Evolutionary conservation across 179 eudicot genomes (phyloP), one percentile per base, ranked within the genome.

Genomic region (Dionaea muscipula): DNA sequence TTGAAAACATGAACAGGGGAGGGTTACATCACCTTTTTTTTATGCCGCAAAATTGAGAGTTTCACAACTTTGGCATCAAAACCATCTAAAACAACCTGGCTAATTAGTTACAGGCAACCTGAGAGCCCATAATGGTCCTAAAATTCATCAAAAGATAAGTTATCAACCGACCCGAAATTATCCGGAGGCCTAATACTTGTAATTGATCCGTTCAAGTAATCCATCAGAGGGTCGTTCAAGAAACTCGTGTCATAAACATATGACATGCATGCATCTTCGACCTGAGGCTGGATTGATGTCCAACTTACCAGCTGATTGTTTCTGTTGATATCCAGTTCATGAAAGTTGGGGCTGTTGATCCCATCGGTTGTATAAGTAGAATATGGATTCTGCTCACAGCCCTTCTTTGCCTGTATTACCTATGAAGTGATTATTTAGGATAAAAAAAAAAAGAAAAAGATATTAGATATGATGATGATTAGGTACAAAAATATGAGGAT

Each of bases 101-200:
- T 11, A 13, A 9, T 13, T 9, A 11, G 43, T 38, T n/a, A 13
- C 15, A 7, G 43, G 43, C 43, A 38, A 10, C 10, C 10, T 13
- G 15, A n/a, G 14, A 38, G 43, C 15, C 13, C 43, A 22, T 19
- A 46, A 4, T 46, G 14, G 9, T 15, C 28, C 18, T 47, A 18
- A 59, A 79, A 76, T 59, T 79, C 84, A 35, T 82, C 82, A n/a
- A 65, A 65, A 52, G 78, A 67, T 50, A 74, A 66, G 68, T 73
- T 72, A 40, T 77, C 85, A 7, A 76, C 73, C 1, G 75, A 68
- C 19, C 73, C 83, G 22, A 79, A 70, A 62, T 55, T 70, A 27
- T 65, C 76, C 1, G 69, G 45, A 1, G 59, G 64, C 22, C 66
- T 70, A 23, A 56, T 25, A 52, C 63, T 73, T 2, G 77, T 55